Percentiles rank a stretch among this genome's conserved stretches.
phyloP scores from a whole-genome alignment of 495 filamentous ascomycete genomes.

The Neurospora sublineolata region DNA sequence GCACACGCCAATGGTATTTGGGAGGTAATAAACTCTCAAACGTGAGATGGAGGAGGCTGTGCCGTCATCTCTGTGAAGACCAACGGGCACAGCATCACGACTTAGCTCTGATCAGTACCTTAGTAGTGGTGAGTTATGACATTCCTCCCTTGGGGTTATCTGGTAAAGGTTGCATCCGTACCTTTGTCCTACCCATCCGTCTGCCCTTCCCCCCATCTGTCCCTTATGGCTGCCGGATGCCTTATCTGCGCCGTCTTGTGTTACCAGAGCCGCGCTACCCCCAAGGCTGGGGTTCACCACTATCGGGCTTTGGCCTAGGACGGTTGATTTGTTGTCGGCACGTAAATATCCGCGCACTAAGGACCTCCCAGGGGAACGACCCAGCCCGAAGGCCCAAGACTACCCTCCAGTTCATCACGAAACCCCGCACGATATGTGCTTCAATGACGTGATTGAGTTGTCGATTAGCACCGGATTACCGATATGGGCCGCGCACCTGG shows the following conservation, averaged over 20 bases:
- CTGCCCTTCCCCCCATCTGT: background rate
- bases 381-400: background rate
- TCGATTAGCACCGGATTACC: background rate
- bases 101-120: background rate
- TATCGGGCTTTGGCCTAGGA: background rate
- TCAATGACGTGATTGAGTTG: background rate
- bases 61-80: background rate
- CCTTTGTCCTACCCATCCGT: background rate
- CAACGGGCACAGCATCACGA: background rate
- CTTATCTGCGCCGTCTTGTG: background rate
- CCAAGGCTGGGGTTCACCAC: background rate
- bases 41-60: background rate
- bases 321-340: background rate
- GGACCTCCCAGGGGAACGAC: background rate
- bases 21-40: background rate
- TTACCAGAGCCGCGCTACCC: background rate
- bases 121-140: background rate
- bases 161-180: background rate
- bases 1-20: background rate
- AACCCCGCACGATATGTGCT: background rate
- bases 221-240: background rate
- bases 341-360: background rate
- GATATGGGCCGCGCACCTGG: background rate
- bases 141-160: background rate
- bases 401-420: background rate